Evolutionary conservation across 1,284 basidiomycete species (phyloP).

Genomic region (Clitocybe nebularis): DNA sequence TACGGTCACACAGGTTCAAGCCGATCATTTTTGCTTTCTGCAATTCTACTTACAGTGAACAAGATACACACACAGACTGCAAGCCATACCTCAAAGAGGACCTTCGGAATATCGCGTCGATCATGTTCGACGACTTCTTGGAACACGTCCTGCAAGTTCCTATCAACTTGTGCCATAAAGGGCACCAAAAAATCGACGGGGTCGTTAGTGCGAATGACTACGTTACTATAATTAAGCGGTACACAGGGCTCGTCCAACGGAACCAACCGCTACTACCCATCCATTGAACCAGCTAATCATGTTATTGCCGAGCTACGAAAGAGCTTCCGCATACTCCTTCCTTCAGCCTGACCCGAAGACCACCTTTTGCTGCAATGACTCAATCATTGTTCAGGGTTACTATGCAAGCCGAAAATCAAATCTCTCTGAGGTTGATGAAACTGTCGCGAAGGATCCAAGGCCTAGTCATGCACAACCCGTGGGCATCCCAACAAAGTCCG

Average conservation of each 20-base stretch:
- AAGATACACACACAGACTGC: background rate
- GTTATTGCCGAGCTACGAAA: background rate
- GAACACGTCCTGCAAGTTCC: background rate
- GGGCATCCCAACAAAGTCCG: too few species aligned
- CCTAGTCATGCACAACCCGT: too few species aligned
- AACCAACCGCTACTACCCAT: background rate
- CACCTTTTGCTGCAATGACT: background rate
- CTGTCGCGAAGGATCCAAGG: background rate
- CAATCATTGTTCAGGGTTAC: slow-evolving; percentile 1
- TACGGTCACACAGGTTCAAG: too few species aligned
- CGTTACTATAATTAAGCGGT: background rate
- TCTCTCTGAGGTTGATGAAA: background rate
- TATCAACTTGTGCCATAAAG: background rate
- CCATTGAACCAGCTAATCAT: background rate
- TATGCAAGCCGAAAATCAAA: background rate
- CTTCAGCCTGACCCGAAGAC: too few species aligned
- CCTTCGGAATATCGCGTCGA: background rate
- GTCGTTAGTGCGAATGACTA: background rate
- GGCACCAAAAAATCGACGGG: background rate
- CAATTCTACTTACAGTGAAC: too few species aligned
- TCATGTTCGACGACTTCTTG: background rate
- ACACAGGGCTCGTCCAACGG: background rate
- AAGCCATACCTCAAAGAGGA: slow-evolving; percentile 1
- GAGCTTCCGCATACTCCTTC: too few species aligned
- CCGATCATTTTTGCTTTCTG: too few species aligned